Evolutionary conservation across 2,329 filamentous ascomycete species (phyloP).

Genomic region (Pyricularia sp.): DNA sequence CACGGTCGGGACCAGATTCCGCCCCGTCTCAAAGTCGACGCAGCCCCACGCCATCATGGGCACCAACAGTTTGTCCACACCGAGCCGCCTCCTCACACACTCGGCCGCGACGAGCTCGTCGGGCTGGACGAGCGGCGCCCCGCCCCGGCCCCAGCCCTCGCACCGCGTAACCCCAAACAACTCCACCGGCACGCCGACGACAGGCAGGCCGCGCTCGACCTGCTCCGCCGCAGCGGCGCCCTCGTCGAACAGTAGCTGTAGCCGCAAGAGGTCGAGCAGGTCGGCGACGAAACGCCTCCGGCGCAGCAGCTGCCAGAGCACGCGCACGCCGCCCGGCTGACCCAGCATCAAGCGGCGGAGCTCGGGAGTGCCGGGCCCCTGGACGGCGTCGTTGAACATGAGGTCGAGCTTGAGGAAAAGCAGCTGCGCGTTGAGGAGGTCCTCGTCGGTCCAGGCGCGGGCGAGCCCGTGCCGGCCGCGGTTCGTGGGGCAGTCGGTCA

Average conservation of each 20-base stretch:
- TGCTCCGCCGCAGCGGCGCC: constrained; percentile 9
- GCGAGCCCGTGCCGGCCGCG: constrained; percentile 44
- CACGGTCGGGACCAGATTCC: constrained; percentile 38
- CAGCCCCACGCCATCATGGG: constrained; percentile 56
- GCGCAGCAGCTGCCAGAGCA: constrained; percentile 52
- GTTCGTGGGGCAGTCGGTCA: constrained; percentile 58
- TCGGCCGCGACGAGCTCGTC: constrained; percentile 53
- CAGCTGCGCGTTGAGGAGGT: constrained; percentile 52
- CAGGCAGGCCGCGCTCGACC: not conserved
- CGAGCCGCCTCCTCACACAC: constrained; percentile 37
- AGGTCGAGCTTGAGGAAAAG: constrained; percentile 67
- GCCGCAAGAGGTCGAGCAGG: constrained; percentile 40
- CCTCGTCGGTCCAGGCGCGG: constrained; percentile 47
- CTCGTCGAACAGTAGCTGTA: constrained; percentile 47
- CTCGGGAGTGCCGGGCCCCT: constrained; percentile 27
- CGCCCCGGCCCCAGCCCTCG: constrained; percentile 46
- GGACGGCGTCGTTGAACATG: constrained; percentile 55
- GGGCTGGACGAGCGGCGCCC: constrained; percentile 37
- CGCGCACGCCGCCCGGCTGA: constrained; percentile 39
- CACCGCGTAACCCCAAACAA: constrained; percentile 42
- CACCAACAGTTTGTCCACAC: constrained; percentile 37
- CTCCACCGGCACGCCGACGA: constrained; percentile 34
- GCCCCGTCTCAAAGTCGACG: constrained; percentile 41
- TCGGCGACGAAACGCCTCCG: constrained; percentile 37
- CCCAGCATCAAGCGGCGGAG: constrained; percentile 51